A percentile compares a stretch with the other conserved stretches of the same genome.
These are phyloP conservation scores for Russula dissimulans DNA, from an alignment of 768 basidiomycete genomes.

Conservation along the genomic window DNA sequence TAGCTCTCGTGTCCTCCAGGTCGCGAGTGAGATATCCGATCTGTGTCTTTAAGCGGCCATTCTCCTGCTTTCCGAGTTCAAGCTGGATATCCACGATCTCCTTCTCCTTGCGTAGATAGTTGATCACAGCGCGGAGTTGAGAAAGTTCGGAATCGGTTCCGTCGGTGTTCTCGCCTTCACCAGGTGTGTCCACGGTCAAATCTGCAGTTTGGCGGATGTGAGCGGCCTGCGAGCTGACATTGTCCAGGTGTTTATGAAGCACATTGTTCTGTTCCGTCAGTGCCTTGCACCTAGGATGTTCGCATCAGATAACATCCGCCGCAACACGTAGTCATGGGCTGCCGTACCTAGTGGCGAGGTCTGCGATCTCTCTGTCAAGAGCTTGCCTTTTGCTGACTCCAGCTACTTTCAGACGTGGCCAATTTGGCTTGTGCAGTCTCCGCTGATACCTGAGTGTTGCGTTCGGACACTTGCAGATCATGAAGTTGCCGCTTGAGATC, in stretches of 20 bases:
- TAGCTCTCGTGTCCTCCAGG: constrained; percentile 59
- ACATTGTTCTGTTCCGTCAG: constrained; percentile 65
- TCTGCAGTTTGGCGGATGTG: constrained; percentile 68
- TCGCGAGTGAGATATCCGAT: constrained; percentile 63
- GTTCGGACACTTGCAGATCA: constrained; percentile 39
- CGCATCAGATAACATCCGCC: not conserved
- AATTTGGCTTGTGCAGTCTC: constrained; percentile 74
- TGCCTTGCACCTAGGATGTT: constrained; percentile 51
- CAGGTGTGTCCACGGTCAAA: constrained; percentile 31
- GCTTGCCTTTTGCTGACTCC: constrained; percentile 71
- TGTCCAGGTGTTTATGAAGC: constrained; percentile 78
- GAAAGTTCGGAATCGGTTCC: constrained; percentile 56
- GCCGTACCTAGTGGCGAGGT: constrained; percentile 59
- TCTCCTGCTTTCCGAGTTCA: constrained; percentile 74
- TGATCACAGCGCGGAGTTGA: constrained; percentile 68
- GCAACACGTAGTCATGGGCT: not conserved
- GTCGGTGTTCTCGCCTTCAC: constrained; percentile 38
- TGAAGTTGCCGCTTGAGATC: constrained; percentile 54
- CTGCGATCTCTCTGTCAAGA: constrained; percentile 67
- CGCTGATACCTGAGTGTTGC: constrained; percentile 51
- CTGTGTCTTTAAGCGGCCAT: constrained; percentile 62
- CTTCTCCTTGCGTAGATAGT: constrained; percentile 82
- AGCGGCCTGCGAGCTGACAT: constrained; percentile 71
- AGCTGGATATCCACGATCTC: constrained; percentile 85
- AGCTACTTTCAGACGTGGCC: constrained; percentile 61